These are phyloP conservation scores for Salvia splendens DNA, from an alignment of 257 asterid genomes.

Conservation along the genomic window DNA sequence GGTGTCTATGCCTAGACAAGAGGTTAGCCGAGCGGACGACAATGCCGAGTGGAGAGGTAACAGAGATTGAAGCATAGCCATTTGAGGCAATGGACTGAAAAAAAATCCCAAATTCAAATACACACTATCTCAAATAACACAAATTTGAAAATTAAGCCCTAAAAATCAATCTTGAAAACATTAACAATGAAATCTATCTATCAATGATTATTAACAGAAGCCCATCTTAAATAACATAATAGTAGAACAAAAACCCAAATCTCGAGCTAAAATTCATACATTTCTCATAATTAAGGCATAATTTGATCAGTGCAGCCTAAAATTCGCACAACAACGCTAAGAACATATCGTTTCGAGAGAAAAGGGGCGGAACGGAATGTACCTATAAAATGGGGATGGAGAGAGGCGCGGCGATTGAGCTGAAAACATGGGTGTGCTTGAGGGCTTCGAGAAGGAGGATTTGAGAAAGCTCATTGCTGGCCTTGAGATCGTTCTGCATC, in stretches of 20 bases:
- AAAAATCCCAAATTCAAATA: slow-evolving; percentile 14
- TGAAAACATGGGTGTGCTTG: slow-evolving; percentile 30
- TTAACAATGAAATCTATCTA: slow-evolving; percentile 1
- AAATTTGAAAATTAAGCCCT: background rate
- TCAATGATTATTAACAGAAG: background rate
- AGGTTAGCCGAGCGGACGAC: slow-evolving; percentile 85
- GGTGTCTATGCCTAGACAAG: slow-evolving; percentile 72
- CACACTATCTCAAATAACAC: background rate
- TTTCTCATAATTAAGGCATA: background rate
- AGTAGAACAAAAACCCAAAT: no score
- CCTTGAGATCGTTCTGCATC: slow-evolving; percentile 68
- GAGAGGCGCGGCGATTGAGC: slow-evolving; percentile 37
- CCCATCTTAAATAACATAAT: no score
- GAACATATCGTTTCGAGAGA: background rate
- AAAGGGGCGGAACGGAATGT: background rate
- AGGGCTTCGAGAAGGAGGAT: slow-evolving; percentile 44
- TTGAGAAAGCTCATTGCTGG: slow-evolving; percentile 67
- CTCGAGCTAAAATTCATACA: background rate
- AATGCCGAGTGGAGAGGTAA: slow-evolving; percentile 79
- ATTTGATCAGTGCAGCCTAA: background rate
- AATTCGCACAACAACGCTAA: background rate
- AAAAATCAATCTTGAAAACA: slow-evolving; percentile 6
- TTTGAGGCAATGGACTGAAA: slow-evolving; percentile 54
- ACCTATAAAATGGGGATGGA: slow-evolving; percentile 41
- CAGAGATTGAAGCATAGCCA: slow-evolving; percentile 70